phyloP scores from a whole-genome alignment of 2,329 filamentous ascomycete genomes.

The Falciphora oryzae region DNA sequence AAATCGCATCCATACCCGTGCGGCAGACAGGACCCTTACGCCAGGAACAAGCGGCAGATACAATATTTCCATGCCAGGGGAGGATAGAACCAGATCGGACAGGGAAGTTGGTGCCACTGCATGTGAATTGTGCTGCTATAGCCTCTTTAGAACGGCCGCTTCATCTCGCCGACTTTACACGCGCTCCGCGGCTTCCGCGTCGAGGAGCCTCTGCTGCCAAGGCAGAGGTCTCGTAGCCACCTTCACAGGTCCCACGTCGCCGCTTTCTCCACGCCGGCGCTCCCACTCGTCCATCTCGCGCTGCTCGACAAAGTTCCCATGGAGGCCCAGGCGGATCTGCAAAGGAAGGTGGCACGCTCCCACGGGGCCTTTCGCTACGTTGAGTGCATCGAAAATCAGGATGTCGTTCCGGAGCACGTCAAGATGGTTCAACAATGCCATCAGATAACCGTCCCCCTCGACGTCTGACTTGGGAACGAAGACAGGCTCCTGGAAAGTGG shows the following conservation, averaged over 20 bases:
- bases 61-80: not conserved
- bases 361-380: conserved; percentile 31
- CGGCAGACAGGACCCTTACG: not conserved
- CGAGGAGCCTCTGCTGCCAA: conserved; percentile 26
- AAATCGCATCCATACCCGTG: not conserved
- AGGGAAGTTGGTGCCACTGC: not conserved
- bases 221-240: conserved; percentile 30
- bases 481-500: conserved; percentile 46
- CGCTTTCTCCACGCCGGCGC: conserved; percentile 25
- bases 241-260: conserved; percentile 33
- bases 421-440: conserved; percentile 39
- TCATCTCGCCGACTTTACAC: not conserved
- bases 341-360: conserved; percentile 35
- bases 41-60: not conserved
- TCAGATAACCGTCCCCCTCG: conserved; percentile 46
- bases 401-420: conserved; percentile 39
- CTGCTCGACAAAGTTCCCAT: conserved; percentile 37
- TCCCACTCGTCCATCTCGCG: conserved; percentile 38
- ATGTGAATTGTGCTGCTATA: not conserved
- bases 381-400: conserved; percentile 35
- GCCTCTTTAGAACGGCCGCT: not conserved
- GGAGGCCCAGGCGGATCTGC: conserved; percentile 34
- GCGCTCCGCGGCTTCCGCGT: no score
- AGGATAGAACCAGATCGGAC: not conserved
- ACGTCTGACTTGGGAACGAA: conserved; percentile 39